Base-by-base conservation (phyloP, 352 stramenopile genomes). In the Plasmopara muralis region DNA sequence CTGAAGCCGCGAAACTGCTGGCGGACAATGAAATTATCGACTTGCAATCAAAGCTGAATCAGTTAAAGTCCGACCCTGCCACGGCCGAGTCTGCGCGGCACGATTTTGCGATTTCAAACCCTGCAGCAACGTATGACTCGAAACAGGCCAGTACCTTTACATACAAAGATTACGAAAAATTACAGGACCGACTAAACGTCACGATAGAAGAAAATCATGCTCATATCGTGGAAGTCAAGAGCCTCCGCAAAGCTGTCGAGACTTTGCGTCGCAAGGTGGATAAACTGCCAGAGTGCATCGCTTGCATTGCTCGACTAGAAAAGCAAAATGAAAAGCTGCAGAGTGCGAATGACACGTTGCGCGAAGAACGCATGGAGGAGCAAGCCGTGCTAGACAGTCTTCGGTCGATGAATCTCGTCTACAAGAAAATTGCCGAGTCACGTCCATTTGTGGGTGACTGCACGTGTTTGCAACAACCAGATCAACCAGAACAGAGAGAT, bases 361-460 rank as follows among this genome's bases (percentile, higher is more conserved):
- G 64, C 30, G 71, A 85, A 59, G 81, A 91, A 52, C 66, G 78
- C 8, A 77, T 64, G 28, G 81, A 91, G 47, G 72, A 83, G 29
- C 72, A 73, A 28, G 72, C 69, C 16, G 53, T 91, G 12, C 67
- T 83, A 37, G 76, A 87, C 35, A 91, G 81, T 57, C 56, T 86
- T 2, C 71, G 70, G 9, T 73, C 73, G 2, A 83, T 85, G 64
- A 82, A 80, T 39, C 45, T 80, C 0, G 78, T 81, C 59, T 87
- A 87, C 53, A 87, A 85, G 66, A 74, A 83, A 74, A 83, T 84
- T 20, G 73, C 70, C 9, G 75, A 86, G 47, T 77, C 75, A 10
- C 61, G 68, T 6, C 61, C 72, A 10, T 81, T 84, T 57, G 62
- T 61, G 6, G 50, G 47, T 4, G 66, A 72, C 28, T 66, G 55